These are phyloP conservation scores for Fraxinus nigra DNA, from an alignment of 305 asterid genomes.

Conservation along the genomic window DNA sequence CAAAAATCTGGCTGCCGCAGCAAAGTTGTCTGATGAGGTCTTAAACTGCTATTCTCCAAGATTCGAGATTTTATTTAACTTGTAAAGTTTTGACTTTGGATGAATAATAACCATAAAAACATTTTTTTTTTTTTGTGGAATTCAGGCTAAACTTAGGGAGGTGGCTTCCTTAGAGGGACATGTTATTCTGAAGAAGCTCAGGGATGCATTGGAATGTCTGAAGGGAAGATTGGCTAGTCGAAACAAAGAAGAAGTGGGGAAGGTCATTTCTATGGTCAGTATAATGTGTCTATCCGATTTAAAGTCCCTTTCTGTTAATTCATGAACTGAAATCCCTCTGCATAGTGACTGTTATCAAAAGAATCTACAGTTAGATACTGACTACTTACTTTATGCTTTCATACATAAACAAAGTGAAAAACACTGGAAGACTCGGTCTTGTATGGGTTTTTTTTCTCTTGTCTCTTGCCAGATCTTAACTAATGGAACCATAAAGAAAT, in stretches of 20 bases:
- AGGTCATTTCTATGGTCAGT: slow-evolving; percentile 87
- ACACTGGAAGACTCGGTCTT: not conserved
- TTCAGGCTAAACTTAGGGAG: slow-evolving; percentile 88
- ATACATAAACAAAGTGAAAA: not conserved
- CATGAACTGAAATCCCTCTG: not conserved
- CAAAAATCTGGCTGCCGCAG: slow-evolving; percentile 90
- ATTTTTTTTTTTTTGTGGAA: not conserved
- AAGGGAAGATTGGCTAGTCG: slow-evolving; percentile 77
- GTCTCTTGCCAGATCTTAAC: not conserved
- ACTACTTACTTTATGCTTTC: not conserved
- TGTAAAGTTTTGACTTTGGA: not conserved
- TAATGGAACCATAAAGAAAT: not conserved
- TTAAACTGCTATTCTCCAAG: not conserved
- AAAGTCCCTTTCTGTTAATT: not conserved
- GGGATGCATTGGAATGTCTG: slow-evolving; percentile 85
- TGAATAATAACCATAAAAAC: not conserved
- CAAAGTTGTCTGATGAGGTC: slow-evolving; percentile 88
- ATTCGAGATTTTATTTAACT: not conserved
- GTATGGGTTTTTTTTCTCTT: not conserved
- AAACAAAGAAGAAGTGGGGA: slow-evolving; percentile 81
- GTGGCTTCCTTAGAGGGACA: slow-evolving; percentile 91
- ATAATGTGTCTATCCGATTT: not conserved
- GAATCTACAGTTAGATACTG: not conserved
- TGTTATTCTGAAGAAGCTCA: slow-evolving; percentile 92
- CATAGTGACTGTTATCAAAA: not conserved